Evolutionary conservation across 139 green algal genomes (phyloP).

Genomic region (Asterochloris sp.): DNA sequence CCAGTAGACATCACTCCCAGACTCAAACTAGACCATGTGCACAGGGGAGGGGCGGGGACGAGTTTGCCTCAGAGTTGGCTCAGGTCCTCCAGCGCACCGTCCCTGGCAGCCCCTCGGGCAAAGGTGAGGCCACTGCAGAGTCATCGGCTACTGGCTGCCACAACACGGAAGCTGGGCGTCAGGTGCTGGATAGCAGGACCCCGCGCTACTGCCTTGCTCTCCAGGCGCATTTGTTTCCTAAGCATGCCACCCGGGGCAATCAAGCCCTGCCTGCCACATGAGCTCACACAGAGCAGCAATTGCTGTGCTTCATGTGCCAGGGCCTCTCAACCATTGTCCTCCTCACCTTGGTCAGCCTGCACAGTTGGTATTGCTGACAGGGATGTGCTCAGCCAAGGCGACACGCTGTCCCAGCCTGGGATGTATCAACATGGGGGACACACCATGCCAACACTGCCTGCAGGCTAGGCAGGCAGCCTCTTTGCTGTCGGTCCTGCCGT

Average conservation of each 20-base stretch:
- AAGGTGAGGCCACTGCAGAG: slow-evolving; percentile 3
- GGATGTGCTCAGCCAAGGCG: neutral
- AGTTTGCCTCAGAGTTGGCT: slow-evolving; percentile 53
- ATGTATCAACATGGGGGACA: neutral
- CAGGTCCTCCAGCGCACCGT: slow-evolving; percentile 50
- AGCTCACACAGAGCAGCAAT: neutral
- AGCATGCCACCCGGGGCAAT: neutral
- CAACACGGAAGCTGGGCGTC: neutral
- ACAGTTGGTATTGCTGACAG: neutral
- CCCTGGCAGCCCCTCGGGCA: slow-evolving; percentile 25
- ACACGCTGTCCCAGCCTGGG: neutral
- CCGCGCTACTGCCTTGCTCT: neutral
- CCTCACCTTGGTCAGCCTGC: neutral
- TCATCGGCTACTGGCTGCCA: neutral
- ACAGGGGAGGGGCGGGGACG: slow-evolving; percentile 68
- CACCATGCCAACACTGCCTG: neutral
- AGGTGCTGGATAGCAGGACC: neutral
- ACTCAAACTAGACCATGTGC: neutral
- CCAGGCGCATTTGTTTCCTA: neutral
- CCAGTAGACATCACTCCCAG: neutral
- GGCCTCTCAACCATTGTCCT: neutral
- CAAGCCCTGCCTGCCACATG: neutral
- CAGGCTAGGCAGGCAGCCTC: neutral
- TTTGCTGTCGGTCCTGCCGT: neutral
- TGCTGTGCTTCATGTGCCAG: neutral